Evolutionary conservation across 164 flowering plant species (phyloP).

Genomic region (Vitis rupestris): DNA sequence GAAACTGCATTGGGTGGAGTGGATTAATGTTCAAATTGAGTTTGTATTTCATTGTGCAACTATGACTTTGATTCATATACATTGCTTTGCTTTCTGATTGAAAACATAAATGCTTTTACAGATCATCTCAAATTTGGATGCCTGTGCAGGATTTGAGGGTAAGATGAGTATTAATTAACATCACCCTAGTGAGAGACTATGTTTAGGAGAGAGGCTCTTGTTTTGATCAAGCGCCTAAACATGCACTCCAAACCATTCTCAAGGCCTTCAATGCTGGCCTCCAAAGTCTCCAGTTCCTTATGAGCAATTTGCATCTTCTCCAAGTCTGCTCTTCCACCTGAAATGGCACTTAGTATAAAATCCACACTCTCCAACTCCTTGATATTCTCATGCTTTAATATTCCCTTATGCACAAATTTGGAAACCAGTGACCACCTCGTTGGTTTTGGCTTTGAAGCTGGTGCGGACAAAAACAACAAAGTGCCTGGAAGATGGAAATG

Average conservation of each 20-base stretch:
- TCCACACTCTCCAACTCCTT: slow-evolving; percentile 25
- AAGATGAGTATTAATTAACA: background rate
- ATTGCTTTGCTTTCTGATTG: background rate
- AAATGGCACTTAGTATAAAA: slow-evolving; percentile 5
- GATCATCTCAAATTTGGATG: slow-evolving; percentile 22
- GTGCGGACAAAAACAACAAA: slow-evolving; percentile 29
- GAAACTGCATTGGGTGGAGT: no score
- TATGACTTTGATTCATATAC: no score
- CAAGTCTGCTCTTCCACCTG: background rate
- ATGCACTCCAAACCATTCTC: slow-evolving; percentile 38
- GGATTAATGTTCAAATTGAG: no score
- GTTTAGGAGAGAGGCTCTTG: slow-evolving; percentile 44
- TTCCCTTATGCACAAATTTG: slow-evolving; percentile 23
- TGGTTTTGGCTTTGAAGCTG: slow-evolving; percentile 19
- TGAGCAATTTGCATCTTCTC: slow-evolving; percentile 17
- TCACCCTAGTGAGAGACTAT: slow-evolving; percentile 27
- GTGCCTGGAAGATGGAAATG: slow-evolving; percentile 30
- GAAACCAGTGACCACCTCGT: slow-evolving; percentile 34
- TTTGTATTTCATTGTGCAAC: no score
- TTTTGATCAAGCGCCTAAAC: slow-evolving; percentile 35
- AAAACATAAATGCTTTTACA: slow-evolving; percentile 2
- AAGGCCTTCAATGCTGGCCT: slow-evolving; percentile 21
- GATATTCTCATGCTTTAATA: background rate
- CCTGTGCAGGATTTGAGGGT: slow-evolving; percentile 7
- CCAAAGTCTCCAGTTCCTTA: slow-evolving; percentile 28